Evolutionary conservation across 1,284 basidiomycete genomes (phyloP).

Genomic region (Ceratobasidium sp.): DNA sequence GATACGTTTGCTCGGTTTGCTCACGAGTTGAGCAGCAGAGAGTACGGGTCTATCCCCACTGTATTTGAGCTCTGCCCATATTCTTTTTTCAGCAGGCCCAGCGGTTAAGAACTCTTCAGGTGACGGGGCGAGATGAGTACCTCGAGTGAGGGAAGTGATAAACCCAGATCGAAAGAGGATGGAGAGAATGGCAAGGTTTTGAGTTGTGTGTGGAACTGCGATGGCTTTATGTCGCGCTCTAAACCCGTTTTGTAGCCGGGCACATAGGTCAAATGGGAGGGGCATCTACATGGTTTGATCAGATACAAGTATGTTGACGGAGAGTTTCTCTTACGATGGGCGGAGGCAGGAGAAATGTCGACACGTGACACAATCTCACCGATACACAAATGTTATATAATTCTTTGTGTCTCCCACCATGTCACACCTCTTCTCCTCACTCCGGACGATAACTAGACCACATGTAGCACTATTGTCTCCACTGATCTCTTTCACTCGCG

Average conservation of each 20-base stretch:
- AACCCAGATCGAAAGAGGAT: conserved; percentile 91
- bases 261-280: conserved; percentile 80
- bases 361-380: conserved; percentile 36
- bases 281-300: conserved; percentile 45
- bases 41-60: conserved; percentile 87
- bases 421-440: conserved; percentile 37
- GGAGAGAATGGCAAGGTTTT: conserved; percentile 84
- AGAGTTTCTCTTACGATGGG: conserved; percentile 8
- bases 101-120: conserved; percentile 72
- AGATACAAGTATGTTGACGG: background rate
- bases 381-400: conserved; percentile 17
- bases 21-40: conserved; percentile 77
- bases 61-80: conserved; percentile 94
- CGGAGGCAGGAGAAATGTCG: conserved; percentile 23
- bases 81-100: conserved; percentile 72
- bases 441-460: conserved; percentile 17
- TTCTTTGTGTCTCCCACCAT: conserved; percentile 12
- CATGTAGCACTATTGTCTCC: conserved; percentile 29
- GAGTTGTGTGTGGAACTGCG: conserved; percentile 80
- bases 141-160: conserved; percentile 82
- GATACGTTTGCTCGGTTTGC: conserved; percentile 79
- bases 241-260: conserved; percentile 89
- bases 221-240: conserved; percentile 81
- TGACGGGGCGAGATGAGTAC: conserved; percentile 75
- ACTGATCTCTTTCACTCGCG: conserved; percentile 56